phyloP scores from a whole-genome alignment of 2,329 filamentous ascomycete species.

The Alternaria tenuissima region DNA sequence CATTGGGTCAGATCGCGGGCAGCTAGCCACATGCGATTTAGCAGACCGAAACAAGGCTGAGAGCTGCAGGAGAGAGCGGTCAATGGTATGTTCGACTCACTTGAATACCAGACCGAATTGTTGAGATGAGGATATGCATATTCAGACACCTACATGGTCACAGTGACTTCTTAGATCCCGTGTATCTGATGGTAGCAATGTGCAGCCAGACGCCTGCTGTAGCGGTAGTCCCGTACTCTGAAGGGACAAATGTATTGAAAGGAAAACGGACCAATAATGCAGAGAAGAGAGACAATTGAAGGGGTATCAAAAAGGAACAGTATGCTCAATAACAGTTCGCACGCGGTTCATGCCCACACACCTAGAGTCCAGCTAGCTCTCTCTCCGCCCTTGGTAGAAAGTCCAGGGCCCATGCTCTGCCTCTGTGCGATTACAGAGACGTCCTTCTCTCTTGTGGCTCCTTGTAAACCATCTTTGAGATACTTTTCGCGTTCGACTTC shows the following conservation, averaged over 20 bases:
- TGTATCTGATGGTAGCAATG: neutral
- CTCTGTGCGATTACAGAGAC: conserved; percentile 65
- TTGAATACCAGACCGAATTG: neutral
- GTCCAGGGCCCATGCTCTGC: conserved; percentile 69
- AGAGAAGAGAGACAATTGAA: conserved; percentile 1
- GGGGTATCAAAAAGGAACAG: conserved; percentile 19
- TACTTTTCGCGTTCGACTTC: conserved; percentile 77
- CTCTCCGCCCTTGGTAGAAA: conserved; percentile 42
- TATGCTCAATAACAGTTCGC: neutral
- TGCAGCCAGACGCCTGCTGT: neutral
- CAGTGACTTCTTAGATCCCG: neutral
- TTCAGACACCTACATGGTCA: neutral
- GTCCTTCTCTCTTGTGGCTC: conserved; percentile 68
- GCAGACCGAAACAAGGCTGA: neutral
- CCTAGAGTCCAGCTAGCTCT: conserved; percentile 51
- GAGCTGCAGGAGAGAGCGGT: neutral
- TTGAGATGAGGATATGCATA: neutral
- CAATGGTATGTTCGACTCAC: neutral
- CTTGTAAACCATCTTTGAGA: conserved; percentile 70
- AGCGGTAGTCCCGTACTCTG: neutral
- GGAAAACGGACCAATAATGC: neutral
- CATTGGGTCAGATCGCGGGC: neutral
- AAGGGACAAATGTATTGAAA: neutral
- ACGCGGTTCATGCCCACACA: conserved; percentile 44
- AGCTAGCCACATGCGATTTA: neutral